Evolutionary conservation across 257 asterid genomes (phyloP).

Genomic region (Solanum ossicruentum): DNA sequence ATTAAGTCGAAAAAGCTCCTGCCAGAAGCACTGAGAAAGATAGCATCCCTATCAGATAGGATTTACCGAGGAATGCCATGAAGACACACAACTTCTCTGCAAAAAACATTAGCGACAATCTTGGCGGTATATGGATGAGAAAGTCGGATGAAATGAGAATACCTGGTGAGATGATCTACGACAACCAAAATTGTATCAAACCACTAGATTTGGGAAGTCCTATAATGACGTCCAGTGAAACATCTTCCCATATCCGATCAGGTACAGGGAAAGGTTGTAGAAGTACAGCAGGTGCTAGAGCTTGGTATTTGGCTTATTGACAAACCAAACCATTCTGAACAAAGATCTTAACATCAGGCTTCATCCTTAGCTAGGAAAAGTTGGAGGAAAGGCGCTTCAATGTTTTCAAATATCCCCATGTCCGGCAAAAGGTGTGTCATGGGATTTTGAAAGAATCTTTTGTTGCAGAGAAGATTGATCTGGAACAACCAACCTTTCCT

Average conservation of each 20-base stretch:
- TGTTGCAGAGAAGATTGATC: neutral
- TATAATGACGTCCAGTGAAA: neutral
- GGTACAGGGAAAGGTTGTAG: neutral
- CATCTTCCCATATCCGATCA: neutral
- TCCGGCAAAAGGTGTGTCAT: neutral
- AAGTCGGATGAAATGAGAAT: neutral
- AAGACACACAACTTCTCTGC: neutral
- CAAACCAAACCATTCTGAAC: neutral
- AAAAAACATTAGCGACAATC: neutral
- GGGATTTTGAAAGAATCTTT: neutral
- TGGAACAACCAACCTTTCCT: neutral
- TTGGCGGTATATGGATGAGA: neutral
- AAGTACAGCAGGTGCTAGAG: neutral
- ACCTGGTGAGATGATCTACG: neutral
- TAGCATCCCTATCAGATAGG: neutral
- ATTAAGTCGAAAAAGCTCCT: neutral
- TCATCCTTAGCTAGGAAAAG: neutral
- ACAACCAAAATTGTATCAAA: neutral
- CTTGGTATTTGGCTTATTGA: neutral
- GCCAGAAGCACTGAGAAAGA: neutral
- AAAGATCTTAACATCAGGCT: neutral
- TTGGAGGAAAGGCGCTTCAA: neutral
- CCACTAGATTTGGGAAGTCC: neutral
- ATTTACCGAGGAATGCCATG: neutral
- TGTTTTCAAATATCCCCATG: neutral